phyloP scores from a whole-genome alignment of 805 yeast genomes.

The Clavispora santaluciae region DNA sequence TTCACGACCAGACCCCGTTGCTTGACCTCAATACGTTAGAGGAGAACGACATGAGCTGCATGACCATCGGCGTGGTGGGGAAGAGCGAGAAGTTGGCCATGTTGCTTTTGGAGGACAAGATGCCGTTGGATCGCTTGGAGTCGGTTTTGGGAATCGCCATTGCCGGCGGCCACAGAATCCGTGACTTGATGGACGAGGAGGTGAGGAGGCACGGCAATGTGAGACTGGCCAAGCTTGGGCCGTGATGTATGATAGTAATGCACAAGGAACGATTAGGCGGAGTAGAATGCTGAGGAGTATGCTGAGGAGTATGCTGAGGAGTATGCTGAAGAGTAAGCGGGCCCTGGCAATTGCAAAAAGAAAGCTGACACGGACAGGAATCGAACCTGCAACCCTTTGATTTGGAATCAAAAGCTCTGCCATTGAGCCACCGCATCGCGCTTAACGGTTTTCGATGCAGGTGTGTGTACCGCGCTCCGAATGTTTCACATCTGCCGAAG shows the following conservation, averaged over 20 bases:
- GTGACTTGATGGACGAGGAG: slow-evolving; percentile 81
- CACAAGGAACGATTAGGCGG: not conserved
- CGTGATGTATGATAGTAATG: slow-evolving; percentile 2
- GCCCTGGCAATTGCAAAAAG: not conserved
- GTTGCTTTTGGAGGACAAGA: slow-evolving; percentile 72
- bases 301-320: too few species aligned
- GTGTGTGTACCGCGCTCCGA: not conserved
- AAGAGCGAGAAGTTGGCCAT: slow-evolving; percentile 72
- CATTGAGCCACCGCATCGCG: slow-evolving; percentile 16
- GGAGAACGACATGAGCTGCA: slow-evolving; percentile 73
- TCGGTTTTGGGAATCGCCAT: slow-evolving; percentile 74
- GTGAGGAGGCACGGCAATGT: slow-evolving; percentile 71
- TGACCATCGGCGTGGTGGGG: slow-evolving; percentile 84
- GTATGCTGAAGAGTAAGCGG: not conserved
- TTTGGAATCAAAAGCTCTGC: slow-evolving; percentile 17
- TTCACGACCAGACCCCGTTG: slow-evolving; percentile 69
- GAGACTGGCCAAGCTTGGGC: slow-evolving; percentile 41
- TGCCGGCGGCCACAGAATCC: slow-evolving; percentile 78
- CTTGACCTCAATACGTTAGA: slow-evolving; percentile 80
- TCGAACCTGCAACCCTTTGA: slow-evolving; percentile 16
- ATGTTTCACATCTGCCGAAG: too few species aligned
- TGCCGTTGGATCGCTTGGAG: slow-evolving; percentile 79
- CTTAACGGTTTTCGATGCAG: not conserved
- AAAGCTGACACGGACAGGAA: slow-evolving; percentile 15
- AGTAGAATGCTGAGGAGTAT: not conserved